Percentiles rank a stretch among this genome's conserved stretches.
Evolutionary conservation across 2,329 filamentous ascomycete species (phyloP).

Genomic region (Orbilia quercus): DNA sequence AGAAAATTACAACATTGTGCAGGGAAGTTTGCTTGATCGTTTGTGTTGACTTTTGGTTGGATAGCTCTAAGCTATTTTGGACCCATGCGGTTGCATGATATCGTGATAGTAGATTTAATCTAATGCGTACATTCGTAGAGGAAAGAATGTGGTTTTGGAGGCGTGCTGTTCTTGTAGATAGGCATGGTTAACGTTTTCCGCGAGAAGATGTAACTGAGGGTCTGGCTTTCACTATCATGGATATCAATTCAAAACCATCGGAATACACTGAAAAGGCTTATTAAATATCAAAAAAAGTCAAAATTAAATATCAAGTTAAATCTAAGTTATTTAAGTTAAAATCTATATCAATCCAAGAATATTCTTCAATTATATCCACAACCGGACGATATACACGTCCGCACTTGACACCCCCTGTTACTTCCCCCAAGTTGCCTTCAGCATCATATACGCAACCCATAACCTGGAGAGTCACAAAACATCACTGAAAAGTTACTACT

Average conservation of each 20-base stretch:
- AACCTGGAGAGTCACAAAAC: constrained; percentile 50
- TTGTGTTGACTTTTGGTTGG: constrained; percentile 4
- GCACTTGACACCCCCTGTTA: not conserved
- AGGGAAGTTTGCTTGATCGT: constrained; percentile 27
- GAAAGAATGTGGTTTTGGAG: no score
- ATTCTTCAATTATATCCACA: not conserved
- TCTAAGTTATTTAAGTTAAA: not conserved
- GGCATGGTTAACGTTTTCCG: no score
- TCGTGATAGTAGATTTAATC: no score
- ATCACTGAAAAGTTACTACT: constrained; percentile 54
- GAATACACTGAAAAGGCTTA: no score
- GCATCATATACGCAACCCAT: constrained; percentile 36
- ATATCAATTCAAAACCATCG: no score
- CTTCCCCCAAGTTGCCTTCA: constrained; percentile 22
- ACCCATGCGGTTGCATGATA: no score
- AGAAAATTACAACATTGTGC: constrained; percentile 33
- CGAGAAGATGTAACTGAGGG: no score
- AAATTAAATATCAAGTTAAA: no score
- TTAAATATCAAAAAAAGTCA: no score
- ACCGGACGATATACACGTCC: not conserved
- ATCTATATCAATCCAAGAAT: not conserved
- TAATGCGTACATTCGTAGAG: no score
- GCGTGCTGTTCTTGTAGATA: no score
- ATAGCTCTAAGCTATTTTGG: not conserved
- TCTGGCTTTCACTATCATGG: no score